Evolutionary conservation across 2,329 filamentous ascomycete genomes (phyloP), one percentile per base, ranked within the genome.

Genomic region (Aspergillus sojae): DNA sequence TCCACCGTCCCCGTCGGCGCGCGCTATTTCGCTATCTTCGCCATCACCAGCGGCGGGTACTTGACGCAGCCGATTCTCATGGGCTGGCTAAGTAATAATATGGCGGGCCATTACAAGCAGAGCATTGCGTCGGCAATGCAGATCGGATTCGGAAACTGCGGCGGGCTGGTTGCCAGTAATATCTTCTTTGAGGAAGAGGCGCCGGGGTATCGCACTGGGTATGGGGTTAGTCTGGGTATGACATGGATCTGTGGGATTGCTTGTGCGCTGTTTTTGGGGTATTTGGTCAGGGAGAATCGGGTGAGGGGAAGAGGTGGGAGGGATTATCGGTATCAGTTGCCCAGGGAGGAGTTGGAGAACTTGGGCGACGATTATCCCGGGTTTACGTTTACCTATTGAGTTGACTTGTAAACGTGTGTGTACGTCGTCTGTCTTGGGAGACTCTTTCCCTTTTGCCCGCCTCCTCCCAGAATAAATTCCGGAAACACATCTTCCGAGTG

Each of bases 71-170:
- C 86, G 1, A 80, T 88, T 48, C 79, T 80, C 1, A 75, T 88
- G 30, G 83, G 80, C 7, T 89, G 86, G 86, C 75, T 88, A 26
- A 81, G 80, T 62, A 87, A 88, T 70, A 85, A 85, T 66, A 79
- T 87, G 67, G 81, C 79, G 0, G 85, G 85, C 1, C 84, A 86
- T 70, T 87, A 86, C 72, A 88, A 88, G 75, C 80, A 85, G 21
- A 78, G 81, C 0, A 79, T 88, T 32, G 80, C 81, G 6, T 79
- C 84, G 23, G 85, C 84, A 19, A 78, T 86, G 65, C 82, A 82
- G 77, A 80, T 84, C 34, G 74, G 75, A 5, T 68, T 77, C 30
- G 76, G 76, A 1, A 77, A 76, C 58, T 71, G 69, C 41, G 74
- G 74, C 34, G 77, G 77, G 1, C 65, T 79, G 10, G 71, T 79